These are phyloP conservation scores for Ulota crispa DNA, from an alignment of 225 moss, liverwort and hornwort species.

Conservation along the genomic window DNA sequence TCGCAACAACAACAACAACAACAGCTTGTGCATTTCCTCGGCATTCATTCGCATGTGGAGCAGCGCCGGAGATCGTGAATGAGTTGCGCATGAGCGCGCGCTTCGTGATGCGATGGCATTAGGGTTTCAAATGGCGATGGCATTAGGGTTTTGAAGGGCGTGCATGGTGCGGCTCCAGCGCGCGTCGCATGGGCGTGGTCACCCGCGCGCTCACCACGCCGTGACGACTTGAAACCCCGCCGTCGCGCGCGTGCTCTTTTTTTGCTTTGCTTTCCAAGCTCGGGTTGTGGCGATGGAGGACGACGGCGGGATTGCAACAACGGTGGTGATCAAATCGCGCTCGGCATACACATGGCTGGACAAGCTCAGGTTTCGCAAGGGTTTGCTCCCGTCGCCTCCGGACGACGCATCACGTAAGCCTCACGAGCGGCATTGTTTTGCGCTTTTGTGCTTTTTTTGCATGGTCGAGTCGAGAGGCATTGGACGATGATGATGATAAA, in stretches of 20 bases:
- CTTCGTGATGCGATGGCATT: not conserved
- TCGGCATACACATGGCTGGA: conserved; percentile 53
- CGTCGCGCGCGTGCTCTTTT: not conserved
- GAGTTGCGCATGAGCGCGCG: too few relatives aligned
- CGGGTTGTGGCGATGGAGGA: conserved; percentile 36
- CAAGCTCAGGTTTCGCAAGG: conserved; percentile 47
- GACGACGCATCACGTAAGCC: conserved; percentile 1
- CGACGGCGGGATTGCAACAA: conserved; percentile 32
- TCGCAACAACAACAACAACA: too few relatives aligned
- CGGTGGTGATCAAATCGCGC: conserved; percentile 42
- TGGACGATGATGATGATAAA: not conserved
- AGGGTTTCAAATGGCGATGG: conserved; percentile 31
- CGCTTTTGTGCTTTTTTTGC: not conserved
- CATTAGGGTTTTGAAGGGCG: conserved; percentile 39
- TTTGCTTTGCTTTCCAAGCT: too few relatives aligned
- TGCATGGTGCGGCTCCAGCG: conserved; percentile 43
- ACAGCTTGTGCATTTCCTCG: too few relatives aligned
- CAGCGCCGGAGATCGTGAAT: too few relatives aligned
- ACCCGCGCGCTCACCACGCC: too few relatives aligned
- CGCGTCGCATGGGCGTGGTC: conserved; percentile 40
- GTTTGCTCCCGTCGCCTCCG: conserved; percentile 13
- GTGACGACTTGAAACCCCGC: not conserved
- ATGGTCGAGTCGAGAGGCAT: not conserved
- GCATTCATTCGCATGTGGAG: too few relatives aligned
- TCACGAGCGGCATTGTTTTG: not conserved